Evolutionary conservation across 441 rosid genomes (phyloP).

Genomic region (Melastoma candidum): DNA sequence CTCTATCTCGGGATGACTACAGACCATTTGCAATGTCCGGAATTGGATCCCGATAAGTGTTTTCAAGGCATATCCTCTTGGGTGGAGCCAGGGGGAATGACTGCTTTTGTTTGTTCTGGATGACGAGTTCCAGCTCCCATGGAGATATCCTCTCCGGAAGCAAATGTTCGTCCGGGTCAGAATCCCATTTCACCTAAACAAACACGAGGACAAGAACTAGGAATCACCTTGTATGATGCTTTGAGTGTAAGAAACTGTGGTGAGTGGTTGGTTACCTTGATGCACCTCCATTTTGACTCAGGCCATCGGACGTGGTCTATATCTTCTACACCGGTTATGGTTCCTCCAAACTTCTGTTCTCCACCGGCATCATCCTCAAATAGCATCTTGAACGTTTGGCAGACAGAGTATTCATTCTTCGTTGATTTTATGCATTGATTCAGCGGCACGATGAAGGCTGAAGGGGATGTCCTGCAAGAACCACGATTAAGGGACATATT

Average conservation of each 20-base stretch:
- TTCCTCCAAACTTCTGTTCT: conserved; percentile 35
- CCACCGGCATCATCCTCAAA: conserved; percentile 27
- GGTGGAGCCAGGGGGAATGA: conserved; percentile 3
- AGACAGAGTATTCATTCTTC: conserved; percentile 22
- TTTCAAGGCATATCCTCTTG: conserved; percentile 23
- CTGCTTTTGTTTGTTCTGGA: conserved; percentile 16
- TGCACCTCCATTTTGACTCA: conserved; percentile 45
- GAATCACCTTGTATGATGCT: too few relatives aligned
- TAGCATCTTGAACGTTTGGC: conserved; percentile 32
- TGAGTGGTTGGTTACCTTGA: conserved; percentile 24
- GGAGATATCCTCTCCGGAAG: conserved; percentile 36
- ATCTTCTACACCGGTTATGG: conserved; percentile 28
- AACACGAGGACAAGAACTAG: not conserved
- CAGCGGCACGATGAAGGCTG: conserved; percentile 32
- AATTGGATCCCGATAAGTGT: conserved; percentile 13
- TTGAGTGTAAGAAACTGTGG: too few relatives aligned
- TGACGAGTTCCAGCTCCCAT: conserved; percentile 38
- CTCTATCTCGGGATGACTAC: conserved; percentile 7
- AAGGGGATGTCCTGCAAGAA: conserved; percentile 35
- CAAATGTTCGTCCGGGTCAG: conserved; percentile 5
- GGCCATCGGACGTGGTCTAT: conserved; percentile 44
- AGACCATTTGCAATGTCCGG: conserved; percentile 22
- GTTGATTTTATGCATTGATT: conserved; percentile 24
- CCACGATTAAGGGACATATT: not conserved
- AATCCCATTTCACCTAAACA: conserved; percentile 47